Conservation (phyloP, 495 filamentous ascomycete species). For the Trichoderma reesei region DNA sequence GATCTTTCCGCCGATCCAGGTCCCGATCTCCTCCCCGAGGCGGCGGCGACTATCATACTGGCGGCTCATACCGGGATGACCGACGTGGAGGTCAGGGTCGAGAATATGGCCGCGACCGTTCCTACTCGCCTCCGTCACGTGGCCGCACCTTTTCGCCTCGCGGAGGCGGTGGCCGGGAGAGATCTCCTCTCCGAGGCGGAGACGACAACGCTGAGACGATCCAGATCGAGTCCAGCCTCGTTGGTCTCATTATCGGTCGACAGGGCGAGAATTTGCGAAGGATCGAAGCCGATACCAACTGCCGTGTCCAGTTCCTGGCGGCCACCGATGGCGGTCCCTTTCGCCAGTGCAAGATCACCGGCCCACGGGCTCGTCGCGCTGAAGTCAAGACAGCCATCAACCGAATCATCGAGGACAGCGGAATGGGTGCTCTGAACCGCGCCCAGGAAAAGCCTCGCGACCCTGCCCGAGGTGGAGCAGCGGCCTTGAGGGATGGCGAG, state of each 20-base stretch:
- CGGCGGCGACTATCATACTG: conserved; percentile 54
- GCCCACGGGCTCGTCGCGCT: conserved; percentile 51
- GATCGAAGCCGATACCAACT: conserved; percentile 63
- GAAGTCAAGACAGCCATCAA: conserved; percentile 66
- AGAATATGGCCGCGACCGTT: conserved; percentile 52
- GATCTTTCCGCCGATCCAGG: conserved; percentile 48
- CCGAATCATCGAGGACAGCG: conserved; percentile 74
- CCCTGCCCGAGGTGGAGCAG: conserved; percentile 24
- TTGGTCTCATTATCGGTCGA: conserved; percentile 75
- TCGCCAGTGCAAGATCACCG: conserved; percentile 69
- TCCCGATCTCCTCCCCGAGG: conserved; percentile 56
- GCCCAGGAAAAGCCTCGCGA: conserved; percentile 24
- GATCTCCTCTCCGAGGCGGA: conserved; percentile 44
- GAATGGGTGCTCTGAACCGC: conserved; percentile 44
- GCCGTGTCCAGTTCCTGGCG: conserved; percentile 75
- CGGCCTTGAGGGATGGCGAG: conserved; percentile 57
- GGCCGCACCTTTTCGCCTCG: conserved; percentile 43
- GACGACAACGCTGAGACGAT: conserved; percentile 62
- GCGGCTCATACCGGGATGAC: conserved; percentile 70
- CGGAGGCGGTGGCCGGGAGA: conserved; percentile 35
- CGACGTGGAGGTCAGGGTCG: conserved; percentile 45
- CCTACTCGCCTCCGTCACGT: conserved; percentile 47
- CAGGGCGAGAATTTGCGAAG: conserved; percentile 73
- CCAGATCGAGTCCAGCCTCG: conserved; percentile 63
- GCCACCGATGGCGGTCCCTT: conserved; percentile 51